Evolutionary conservation across 257 asterid species (phyloP).

Genomic region (Misopates orontium): DNA sequence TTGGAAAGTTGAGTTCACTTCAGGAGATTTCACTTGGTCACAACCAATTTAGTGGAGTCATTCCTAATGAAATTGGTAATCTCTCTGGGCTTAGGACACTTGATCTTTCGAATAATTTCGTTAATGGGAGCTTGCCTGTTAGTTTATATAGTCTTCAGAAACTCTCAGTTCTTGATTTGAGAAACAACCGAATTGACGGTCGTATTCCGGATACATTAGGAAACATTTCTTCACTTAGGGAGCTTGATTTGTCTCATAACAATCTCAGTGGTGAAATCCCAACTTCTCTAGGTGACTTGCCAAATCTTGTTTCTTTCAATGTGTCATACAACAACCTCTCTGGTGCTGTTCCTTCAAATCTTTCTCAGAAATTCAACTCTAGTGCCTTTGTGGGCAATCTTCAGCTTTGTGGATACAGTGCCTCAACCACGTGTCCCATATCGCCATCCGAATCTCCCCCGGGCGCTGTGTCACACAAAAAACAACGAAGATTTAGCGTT

Average conservation of each 20-base stretch:
- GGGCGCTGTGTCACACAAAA: slow-evolving; percentile 24
- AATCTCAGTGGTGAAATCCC: slow-evolving; percentile 72
- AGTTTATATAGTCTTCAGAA: slow-evolving; percentile 50
- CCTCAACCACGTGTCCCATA: slow-evolving; percentile 51
- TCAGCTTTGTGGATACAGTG: slow-evolving; percentile 72
- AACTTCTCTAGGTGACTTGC: slow-evolving; percentile 52
- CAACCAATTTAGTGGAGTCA: slow-evolving; percentile 45
- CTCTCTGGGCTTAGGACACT: slow-evolving; percentile 46
- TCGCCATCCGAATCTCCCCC: slow-evolving; percentile 48
- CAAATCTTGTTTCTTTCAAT: slow-evolving; percentile 60
- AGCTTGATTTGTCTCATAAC: slow-evolving; percentile 66
- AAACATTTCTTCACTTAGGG: slow-evolving; percentile 51
- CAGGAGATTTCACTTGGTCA: slow-evolving; percentile 41
- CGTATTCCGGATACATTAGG: slow-evolving; percentile 51
- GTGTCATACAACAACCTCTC: slow-evolving; percentile 82
- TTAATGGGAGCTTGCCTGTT: slow-evolving; percentile 60
- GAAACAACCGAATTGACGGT: slow-evolving; percentile 52
- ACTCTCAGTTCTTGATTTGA: slow-evolving; percentile 57
- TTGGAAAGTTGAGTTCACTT: slow-evolving; percentile 38
- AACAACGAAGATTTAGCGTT: slow-evolving; percentile 45
- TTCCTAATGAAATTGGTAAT: slow-evolving; percentile 44
- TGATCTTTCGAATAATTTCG: slow-evolving; percentile 55
- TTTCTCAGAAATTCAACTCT: slow-evolving; percentile 60
- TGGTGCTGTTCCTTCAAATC: slow-evolving; percentile 64
- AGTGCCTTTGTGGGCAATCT: slow-evolving; percentile 73